Evolutionary conservation across 495 filamentous ascomycete genomes (phyloP), one percentile per base, ranked within the genome.

Genomic region (Hyaloscypha finlandica): DNA sequence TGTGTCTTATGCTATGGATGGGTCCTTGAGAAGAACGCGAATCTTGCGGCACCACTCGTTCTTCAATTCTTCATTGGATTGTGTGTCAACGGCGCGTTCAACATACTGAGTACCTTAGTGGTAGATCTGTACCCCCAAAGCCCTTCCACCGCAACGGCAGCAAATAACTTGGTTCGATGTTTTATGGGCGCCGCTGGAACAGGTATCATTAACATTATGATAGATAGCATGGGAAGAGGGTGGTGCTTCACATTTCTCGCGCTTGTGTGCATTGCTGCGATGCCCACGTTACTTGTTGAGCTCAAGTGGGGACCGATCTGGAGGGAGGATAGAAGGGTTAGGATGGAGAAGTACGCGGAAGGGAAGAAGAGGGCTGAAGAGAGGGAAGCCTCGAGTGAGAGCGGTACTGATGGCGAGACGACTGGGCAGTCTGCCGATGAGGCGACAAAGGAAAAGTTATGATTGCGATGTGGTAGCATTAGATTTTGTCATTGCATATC

Each of bases 161-260:
- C 88, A 4, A 90, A 88, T 63, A 91, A 90, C 69, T 77, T 92
- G 6, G 82, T 84, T 14, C 79, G 89, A 30, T 90, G 88, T 76
- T 73, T 88, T 30, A 75, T 90, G 32, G 88, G 88, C 6, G 88
- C 88, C 3, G 88, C 79, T 6, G 86, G 86, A 4, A 89, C 89
- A 16, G 89, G 83, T 0, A 78, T 85, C 16, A 84, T 91, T 62
- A 83, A 85, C 63, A 84, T 85, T 6, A 88, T 90, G 80, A 77
- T 90, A 39, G 73, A 79, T 5, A 76, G 77, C 4, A 89, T 90
- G 81, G 87, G 85, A 4, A 75, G 82, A n/a, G 87, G 89, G 0
- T 90, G 89, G 84, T 87, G 86, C 37, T 90, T 88, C 74, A 89
- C 89, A 0, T 86, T 92, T 63, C 78, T 89, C 63, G 35, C 60